Evolutionary conservation across 805 yeast genomes (phyloP).

Genomic region (Candida nemodendra): DNA sequence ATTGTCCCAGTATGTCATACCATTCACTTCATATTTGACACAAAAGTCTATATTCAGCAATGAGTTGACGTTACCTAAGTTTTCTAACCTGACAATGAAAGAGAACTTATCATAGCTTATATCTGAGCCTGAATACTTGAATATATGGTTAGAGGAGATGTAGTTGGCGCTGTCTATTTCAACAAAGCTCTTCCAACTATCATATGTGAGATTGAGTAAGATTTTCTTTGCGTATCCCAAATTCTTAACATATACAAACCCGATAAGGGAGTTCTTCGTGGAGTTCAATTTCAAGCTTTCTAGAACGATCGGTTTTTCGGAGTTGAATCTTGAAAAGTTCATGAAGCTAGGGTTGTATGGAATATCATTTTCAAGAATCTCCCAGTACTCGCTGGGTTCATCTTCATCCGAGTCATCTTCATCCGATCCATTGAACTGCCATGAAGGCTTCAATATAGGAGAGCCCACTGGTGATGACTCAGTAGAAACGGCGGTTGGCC

Average conservation of each 20-base stretch:
- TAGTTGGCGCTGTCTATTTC: slow-evolving; percentile 35
- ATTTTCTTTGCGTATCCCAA: slow-evolving; percentile 39
- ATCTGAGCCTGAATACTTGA: slow-evolving; percentile 37
- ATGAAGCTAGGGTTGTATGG: slow-evolving; percentile 27
- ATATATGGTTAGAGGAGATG: slow-evolving; percentile 37
- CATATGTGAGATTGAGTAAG: slow-evolving; percentile 46
- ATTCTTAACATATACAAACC: slow-evolving; percentile 40
- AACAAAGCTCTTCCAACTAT: slow-evolving; percentile 42
- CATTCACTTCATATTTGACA: slow-evolving; percentile 36
- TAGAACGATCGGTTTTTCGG: slow-evolving; percentile 29
- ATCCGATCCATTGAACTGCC: slow-evolving; percentile 28
- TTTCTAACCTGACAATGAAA: slow-evolving; percentile 45
- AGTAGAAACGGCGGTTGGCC: slow-evolving; percentile 62
- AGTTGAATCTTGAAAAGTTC: slow-evolving; percentile 33
- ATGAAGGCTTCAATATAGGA: slow-evolving; percentile 22
- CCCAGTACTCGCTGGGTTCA: slow-evolving; percentile 26
- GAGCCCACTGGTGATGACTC: slow-evolving; percentile 47
- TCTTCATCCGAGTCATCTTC: slow-evolving; percentile 28
- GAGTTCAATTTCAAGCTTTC: slow-evolving; percentile 39
- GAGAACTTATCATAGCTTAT: slow-evolving; percentile 42
- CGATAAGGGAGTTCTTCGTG: slow-evolving; percentile 42
- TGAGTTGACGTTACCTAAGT: slow-evolving; percentile 25
- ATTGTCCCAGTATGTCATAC: slow-evolving; percentile 39
- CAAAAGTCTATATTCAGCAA: slow-evolving; percentile 38
- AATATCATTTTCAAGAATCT: slow-evolving; percentile 30